These are phyloP conservation scores for Fusarium udum DNA, from an alignment of 2,329 filamentous ascomycete species.

Conservation along the genomic window DNA sequence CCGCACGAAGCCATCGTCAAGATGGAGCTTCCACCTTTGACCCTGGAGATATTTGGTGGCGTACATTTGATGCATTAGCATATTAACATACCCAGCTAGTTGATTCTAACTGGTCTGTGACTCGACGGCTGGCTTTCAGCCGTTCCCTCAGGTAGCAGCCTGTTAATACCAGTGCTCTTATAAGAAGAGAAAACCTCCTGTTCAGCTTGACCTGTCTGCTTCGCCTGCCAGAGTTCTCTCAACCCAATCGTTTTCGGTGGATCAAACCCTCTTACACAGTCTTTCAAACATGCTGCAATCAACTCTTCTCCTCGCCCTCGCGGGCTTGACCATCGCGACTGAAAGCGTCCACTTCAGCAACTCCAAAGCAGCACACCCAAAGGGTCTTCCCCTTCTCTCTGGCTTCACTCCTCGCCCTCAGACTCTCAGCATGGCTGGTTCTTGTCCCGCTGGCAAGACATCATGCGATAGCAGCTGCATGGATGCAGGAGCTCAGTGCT, in stretches of 20 bases:
- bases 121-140: constrained; percentile 18
- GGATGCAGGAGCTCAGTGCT: constrained; percentile 44
- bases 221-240: background rate
- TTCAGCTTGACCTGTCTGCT: background rate
- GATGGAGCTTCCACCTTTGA: constrained; percentile 14
- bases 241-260: background rate
- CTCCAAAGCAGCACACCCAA: constrained; percentile 11
- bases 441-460: constrained; percentile 37
- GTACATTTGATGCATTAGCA: constrained; percentile 27
- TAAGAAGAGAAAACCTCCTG: constrained; percentile 18
- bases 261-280: background rate
- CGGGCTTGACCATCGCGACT: constrained; percentile 38
- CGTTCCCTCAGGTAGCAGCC: constrained; percentile 3
- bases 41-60: constrained; percentile 31
- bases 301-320: constrained; percentile 41
- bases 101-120: constrained; percentile 1
- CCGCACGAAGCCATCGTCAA: constrained; percentile 37
- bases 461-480: constrained; percentile 48
- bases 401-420: constrained; percentile 31
- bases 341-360: constrained; percentile 28
- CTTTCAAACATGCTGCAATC: constrained; percentile 38
- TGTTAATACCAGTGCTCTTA: constrained; percentile 13
- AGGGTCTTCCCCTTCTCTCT: constrained; percentile 36
- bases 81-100: constrained; percentile 19
- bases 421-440: constrained; percentile 23